Evolutionary conservation across 176 grass and related monocot genomes (phyloP), one percentile per base, ranked within the genome.

Genomic region (Raddia distichophylla): DNA sequence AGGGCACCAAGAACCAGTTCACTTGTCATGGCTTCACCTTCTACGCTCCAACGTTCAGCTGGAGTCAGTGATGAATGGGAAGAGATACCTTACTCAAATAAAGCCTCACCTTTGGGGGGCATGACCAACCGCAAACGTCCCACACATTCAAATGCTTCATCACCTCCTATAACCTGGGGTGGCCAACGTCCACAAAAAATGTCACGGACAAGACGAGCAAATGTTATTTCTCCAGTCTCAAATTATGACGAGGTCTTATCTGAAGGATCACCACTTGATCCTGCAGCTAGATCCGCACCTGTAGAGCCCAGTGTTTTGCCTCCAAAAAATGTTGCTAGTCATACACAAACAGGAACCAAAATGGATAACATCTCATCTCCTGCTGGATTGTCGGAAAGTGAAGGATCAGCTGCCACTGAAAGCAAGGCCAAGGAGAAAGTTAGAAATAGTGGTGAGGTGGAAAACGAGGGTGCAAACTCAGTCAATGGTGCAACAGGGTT

Each of bases 191-290:
- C 91, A 75, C 89, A 91, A 61, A 97, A 97, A 84, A 97, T 94
- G 14, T 87, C 91, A 16, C 84, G 94, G 45, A 91, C 84, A 71
- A 91, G 94, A 85, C 85, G 94, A 78, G 87, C 91, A 56, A 91
- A 94, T 79, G 82, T 97, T 68, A 89, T 97, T 82, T 94, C 94
- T 86, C 94, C 94, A 58, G 89, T 97, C 47, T 91, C 94, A 73
- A 97, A 94, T 83, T 94, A 87, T 70, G 94, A 94, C 19, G 94
- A 97, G 81, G 67, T 84, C 44, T 60, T 76, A 46, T 86, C 87
- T 54, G 91, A 97, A 81, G 94, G 87, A 67, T 91, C 75, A 17
- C 76, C 74, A 54, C 73, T 88, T 87, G 91, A 92, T 83, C 67
- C 83, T 82, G 78, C 75, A 47, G 44, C 80, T 44, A 84, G 80